Conservation (phyloP, 805 yeast species). For the Sungouiella thailandica region DNA sequence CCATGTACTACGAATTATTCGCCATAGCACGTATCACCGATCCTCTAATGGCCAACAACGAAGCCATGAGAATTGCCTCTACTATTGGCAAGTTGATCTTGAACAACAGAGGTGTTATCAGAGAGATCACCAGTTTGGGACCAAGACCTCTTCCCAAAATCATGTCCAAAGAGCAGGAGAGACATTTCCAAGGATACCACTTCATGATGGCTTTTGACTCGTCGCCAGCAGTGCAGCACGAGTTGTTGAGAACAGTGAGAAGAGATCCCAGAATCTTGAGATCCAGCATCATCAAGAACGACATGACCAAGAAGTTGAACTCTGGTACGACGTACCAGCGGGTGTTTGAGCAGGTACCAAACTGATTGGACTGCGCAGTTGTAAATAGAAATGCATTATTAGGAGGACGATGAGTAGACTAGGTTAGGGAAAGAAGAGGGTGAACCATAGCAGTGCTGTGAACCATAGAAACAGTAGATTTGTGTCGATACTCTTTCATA, state of each 20-base stretch:
- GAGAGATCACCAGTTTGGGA: slow-evolving; percentile 78
- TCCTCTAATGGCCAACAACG: slow-evolving; percentile 36
- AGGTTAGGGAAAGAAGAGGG: neutral
- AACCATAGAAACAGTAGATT: too few relatives aligned
- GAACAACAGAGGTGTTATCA: slow-evolving; percentile 89
- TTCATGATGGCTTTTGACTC: slow-evolving; percentile 85
- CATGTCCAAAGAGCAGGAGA: slow-evolving; percentile 79
- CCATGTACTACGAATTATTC: slow-evolving; percentile 83
- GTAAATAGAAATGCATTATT: slow-evolving; percentile 2
- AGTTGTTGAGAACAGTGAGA: slow-evolving; percentile 71
- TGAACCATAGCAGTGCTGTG: too few relatives aligned
- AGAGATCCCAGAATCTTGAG: slow-evolving; percentile 90
- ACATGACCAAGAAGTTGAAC: slow-evolving; percentile 47
- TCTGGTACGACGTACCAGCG: slow-evolving; percentile 56
- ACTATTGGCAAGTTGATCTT: slow-evolving; percentile 81
- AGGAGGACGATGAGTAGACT: neutral
- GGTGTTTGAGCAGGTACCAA: slow-evolving; percentile 11
- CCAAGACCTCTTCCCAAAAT: slow-evolving; percentile 73
- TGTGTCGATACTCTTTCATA: too few relatives aligned
- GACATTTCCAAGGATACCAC: slow-evolving; percentile 86
- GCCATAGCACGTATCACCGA: slow-evolving; percentile 82
- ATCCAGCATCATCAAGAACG: slow-evolving; percentile 63
- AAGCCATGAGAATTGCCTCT: slow-evolving; percentile 39
- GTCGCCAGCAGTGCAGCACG: slow-evolving; percentile 80
- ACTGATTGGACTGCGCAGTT: slow-evolving; percentile 3